These are phyloP conservation scores for Avena sativa DNA, from an alignment of 176 grass and related monocot species.

Conservation along the genomic window DNA sequence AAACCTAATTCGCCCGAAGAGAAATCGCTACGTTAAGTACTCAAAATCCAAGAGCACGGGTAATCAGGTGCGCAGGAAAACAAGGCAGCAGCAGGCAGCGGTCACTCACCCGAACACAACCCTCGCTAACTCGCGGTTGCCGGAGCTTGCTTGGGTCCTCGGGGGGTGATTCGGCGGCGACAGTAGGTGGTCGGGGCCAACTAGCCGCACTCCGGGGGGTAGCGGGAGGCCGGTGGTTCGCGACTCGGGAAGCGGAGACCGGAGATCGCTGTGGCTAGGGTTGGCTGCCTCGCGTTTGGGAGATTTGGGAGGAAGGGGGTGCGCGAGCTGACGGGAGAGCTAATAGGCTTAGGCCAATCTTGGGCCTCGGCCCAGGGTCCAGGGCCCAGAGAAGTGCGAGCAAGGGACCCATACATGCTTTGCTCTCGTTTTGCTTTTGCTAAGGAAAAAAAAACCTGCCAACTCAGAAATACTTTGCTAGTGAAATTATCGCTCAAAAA, in stretches of 20 bases:
- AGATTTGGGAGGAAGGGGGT: not conserved
- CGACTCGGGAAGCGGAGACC: not conserved
- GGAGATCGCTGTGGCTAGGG: conserved; percentile 7
- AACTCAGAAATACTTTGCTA: too few species aligned
- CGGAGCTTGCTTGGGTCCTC: not conserved
- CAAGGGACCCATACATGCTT: not conserved
- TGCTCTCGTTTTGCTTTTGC: not conserved
- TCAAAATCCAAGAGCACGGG: not conserved
- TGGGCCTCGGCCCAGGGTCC: too few species aligned
- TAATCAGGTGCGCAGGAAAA: not conserved
- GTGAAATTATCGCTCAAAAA: too few species aligned
- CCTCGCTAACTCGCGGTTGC: conserved; percentile 12
- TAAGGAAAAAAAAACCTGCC: not conserved
- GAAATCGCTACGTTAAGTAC: not conserved
- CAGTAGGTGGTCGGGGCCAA: not conserved
- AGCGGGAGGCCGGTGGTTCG: not conserved
- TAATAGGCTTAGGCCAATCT: too few species aligned
- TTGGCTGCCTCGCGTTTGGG: not conserved
- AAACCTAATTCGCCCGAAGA: not conserved
- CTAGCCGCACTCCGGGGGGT: not conserved
- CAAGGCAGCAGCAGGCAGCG: not conserved
- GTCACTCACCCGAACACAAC: conserved; percentile 8
- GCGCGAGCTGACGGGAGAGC: not conserved
- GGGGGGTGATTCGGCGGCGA: not conserved
- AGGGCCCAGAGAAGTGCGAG: too few species aligned